phyloP scores from a whole-genome alignment of 106 monocot genomes.

The Dioscorea zingiberensis region DNA sequence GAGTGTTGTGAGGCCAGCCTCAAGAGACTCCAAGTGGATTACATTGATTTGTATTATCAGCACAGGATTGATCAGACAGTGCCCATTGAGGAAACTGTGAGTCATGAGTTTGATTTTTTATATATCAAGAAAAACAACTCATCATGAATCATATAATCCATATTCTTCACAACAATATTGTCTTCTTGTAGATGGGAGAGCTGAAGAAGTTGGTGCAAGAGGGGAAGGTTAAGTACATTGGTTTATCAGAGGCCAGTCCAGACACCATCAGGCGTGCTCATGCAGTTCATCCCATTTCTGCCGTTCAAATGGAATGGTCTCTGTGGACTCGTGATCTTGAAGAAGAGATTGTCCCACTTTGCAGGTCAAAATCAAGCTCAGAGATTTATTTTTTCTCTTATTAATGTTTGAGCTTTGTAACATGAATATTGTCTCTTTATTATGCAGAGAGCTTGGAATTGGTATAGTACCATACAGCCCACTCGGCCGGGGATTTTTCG shows the following conservation, averaged over 20 bases:
- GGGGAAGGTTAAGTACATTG: slow-evolving; percentile 74
- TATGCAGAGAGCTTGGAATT: slow-evolving; percentile 53
- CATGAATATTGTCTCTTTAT: not conserved
- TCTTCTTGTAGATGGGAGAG: slow-evolving; percentile 25
- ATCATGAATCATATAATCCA: no score
- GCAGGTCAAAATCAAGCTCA: slow-evolving; percentile 23
- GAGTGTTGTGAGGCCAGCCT: slow-evolving; percentile 72
- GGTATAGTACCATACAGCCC: slow-evolving; percentile 71
- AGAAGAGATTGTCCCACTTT: slow-evolving; percentile 47
- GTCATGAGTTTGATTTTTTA: not conserved
- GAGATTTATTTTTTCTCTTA: no score
- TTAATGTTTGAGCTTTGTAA: no score
- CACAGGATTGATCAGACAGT: slow-evolving; percentile 64
- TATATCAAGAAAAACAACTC: no score
- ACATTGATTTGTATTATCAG: slow-evolving; percentile 84
- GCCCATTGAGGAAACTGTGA: slow-evolving; percentile 87
- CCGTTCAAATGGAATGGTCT: slow-evolving; percentile 84
- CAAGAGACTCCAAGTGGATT: slow-evolving; percentile 72
- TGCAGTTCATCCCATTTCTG: slow-evolving; percentile 76
- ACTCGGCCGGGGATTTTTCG: slow-evolving; percentile 74
- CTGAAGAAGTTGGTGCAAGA: slow-evolving; percentile 53
- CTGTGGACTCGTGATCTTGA: slow-evolving; percentile 82
- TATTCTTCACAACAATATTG: no score
- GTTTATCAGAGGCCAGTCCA: slow-evolving; percentile 69
- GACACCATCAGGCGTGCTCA: slow-evolving; percentile 79